phyloP scores from a whole-genome alignment of 495 filamentous ascomycete genomes.

The Glonium stellatum region DNA sequence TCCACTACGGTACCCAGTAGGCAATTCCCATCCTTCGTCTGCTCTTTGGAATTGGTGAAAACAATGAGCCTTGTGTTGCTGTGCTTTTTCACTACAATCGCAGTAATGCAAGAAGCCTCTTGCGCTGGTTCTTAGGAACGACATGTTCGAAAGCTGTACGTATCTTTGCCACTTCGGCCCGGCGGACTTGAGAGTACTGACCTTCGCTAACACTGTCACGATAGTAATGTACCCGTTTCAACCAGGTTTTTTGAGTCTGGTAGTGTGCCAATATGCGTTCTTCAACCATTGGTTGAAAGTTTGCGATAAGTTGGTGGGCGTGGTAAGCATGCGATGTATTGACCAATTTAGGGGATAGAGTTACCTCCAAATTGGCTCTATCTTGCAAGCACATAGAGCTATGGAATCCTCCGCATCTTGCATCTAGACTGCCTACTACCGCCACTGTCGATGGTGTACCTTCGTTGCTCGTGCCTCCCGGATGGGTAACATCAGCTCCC shows the following conservation, averaged over 20 bases:
- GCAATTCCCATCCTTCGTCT: conserved; percentile 7
- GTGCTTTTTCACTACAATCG: conserved; percentile 14
- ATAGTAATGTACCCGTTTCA: conserved; percentile 11
- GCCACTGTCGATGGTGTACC: conserved; percentile 8
- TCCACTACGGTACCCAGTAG: conserved; percentile 13
- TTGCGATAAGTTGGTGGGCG: conserved; percentile 2
- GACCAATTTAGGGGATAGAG: not conserved
- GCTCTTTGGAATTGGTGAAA: not conserved
- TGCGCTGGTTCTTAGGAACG: conserved; percentile 13
- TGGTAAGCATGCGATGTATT: not conserved
- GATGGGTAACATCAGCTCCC: conserved; percentile 23
- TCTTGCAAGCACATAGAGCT: conserved; percentile 16
- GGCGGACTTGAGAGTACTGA: conserved; percentile 3
- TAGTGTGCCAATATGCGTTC: conserved; percentile 1
- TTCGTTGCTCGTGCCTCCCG: not conserved
- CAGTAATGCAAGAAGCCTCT: conserved; percentile 37
- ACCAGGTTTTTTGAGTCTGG: not conserved
- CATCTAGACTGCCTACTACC: conserved; percentile 12
- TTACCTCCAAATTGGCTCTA: conserved; percentile 3
- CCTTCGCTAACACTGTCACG: conserved; percentile 19
- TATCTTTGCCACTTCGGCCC: conserved; percentile 13
- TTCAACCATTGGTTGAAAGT: conserved; percentile 4
- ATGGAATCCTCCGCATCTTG: conserved; percentile 1
- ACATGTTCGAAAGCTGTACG: not conserved
- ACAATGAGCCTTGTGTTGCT: conserved; percentile 47